A percentile compares a stretch with the other conserved stretches of the same genome.
These are phyloP conservation scores for Olyra latifolia DNA, from an alignment of 176 grass and related monocot species.

Conservation along the genomic window DNA sequence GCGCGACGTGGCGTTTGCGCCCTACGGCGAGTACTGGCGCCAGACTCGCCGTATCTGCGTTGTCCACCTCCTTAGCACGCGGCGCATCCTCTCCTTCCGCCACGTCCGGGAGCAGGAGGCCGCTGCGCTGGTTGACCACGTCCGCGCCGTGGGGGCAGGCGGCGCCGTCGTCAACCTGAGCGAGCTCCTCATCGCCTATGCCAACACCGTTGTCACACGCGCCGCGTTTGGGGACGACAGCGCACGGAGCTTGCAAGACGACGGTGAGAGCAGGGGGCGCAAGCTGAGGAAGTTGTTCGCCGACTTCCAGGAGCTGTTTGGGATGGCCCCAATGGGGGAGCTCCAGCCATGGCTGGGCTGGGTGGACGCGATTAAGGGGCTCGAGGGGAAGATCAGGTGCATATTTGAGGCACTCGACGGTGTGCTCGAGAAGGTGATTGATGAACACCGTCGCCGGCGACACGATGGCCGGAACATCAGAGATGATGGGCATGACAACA, in stretches of 20 bases:
- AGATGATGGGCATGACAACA: too few relatives aligned
- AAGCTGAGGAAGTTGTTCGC: conserved; percentile 36
- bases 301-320: conserved; percentile 47
- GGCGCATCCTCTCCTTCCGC: conserved; percentile 23
- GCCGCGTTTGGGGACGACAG: conserved; percentile 1
- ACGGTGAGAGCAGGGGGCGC: neutral
- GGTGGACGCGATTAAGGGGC: conserved; percentile 41
- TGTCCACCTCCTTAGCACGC: conserved; percentile 35
- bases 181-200: neutral
- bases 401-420: conserved; percentile 18
- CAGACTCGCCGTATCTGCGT: conserved; percentile 46
- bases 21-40: conserved; percentile 58
- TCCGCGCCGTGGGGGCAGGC: neutral
- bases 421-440: conserved; percentile 36
- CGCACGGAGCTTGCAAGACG: too few relatives aligned
- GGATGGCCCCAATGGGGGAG: conserved; percentile 24
- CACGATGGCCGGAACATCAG: too few relatives aligned
- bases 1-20: conserved; percentile 42
- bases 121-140: neutral
- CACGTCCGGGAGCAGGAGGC: conserved; percentile 36
- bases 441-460: conserved; percentile 13
- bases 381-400: conserved; percentile 22
- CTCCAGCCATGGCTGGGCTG: conserved; percentile 51
- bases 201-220: neutral
- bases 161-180: neutral